phyloP scores from a whole-genome alignment of 306 rosid genomes.

The Cotoneaster glaucophyllus region DNA sequence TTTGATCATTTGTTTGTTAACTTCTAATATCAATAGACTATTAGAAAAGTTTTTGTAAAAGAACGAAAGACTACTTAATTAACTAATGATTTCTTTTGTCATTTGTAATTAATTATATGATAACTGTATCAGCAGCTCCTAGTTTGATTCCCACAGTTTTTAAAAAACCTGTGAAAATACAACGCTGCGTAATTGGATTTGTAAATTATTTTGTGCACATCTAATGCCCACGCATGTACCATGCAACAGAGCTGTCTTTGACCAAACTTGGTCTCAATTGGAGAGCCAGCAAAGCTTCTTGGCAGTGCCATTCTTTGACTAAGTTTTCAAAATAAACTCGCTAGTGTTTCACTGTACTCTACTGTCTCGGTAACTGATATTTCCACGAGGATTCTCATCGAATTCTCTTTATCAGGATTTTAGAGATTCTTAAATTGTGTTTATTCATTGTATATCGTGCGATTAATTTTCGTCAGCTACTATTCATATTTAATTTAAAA shows the following conservation, averaged over 20 bases:
- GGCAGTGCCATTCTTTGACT: not conserved
- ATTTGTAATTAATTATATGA: not conserved
- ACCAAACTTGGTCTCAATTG: not conserved
- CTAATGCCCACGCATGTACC: not conserved
- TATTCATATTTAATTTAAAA: too few species aligned
- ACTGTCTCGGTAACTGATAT: not conserved
- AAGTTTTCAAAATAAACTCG: not conserved
- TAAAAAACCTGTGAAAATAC: not conserved
- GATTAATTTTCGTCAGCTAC: accelerated
- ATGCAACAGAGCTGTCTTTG: not conserved
- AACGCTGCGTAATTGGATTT: not conserved
- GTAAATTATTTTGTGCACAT: not conserved
- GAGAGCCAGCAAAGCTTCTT: not conserved
- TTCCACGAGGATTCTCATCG: accelerated
- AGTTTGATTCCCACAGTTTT: not conserved
- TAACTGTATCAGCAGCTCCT: not conserved
- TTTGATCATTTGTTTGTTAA: not conserved
- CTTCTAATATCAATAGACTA: not conserved
- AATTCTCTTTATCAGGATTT: too few species aligned
- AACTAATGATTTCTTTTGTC: not conserved
- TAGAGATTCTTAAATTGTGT: too few species aligned
- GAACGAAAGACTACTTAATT: too few species aligned
- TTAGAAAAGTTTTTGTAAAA: not conserved
- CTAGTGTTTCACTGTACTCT: not conserved
- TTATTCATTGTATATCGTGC: accelerated